Evolutionary conservation across 257 asterid genomes (phyloP), one percentile per base, ranked within the genome.

Genomic region (Solanum medicagineum): DNA sequence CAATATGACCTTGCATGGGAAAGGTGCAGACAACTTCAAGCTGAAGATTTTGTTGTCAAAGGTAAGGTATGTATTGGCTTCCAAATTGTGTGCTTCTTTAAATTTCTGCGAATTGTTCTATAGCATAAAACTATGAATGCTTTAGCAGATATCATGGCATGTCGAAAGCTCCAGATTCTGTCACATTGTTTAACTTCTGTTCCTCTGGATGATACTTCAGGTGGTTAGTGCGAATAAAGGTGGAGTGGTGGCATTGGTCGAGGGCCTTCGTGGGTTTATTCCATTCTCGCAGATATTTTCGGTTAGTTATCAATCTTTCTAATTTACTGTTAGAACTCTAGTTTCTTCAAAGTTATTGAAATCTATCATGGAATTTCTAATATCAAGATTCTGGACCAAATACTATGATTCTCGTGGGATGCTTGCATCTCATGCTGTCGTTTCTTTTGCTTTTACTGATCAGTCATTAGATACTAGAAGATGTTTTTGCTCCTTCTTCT

Each of bases 1-100:
- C 99, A 97, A 81, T 92, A 90, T 84, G 98, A 94, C 83, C 93
- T 97, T 70, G 98, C 98, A 7, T 97, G 99, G 99, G 99, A 97
- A 89, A 89, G 99, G 29, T 94, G 97, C 85, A 88, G 98, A 83
- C 98, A 95, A 86, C 98, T 97, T 84, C 98, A 97, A 93, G 94
- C 98, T n/a, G 99, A 97, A 90, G 99, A 95, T 89, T 98, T 93
- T 29, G 92, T 93, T 87, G 86, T 95, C 87, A 97, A 93, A 93
- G 98, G 98, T 71, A 93, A 92, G 97, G 99, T 95, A 88, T 62
- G 93, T 85, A 20, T 66, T 65, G 82, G 53, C 79, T 40, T 70
- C 59, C 73, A 59, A 66, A 70, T 10, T 10, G 2, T 5, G 19
- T 26, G 79, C 26, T 19, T 69, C 29, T 17, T 40, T 19, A 40